Evolutionary conservation across 2,329 filamentous ascomycete genomes (phyloP).

Genomic region (Amylocarpus encephaloides): DNA sequence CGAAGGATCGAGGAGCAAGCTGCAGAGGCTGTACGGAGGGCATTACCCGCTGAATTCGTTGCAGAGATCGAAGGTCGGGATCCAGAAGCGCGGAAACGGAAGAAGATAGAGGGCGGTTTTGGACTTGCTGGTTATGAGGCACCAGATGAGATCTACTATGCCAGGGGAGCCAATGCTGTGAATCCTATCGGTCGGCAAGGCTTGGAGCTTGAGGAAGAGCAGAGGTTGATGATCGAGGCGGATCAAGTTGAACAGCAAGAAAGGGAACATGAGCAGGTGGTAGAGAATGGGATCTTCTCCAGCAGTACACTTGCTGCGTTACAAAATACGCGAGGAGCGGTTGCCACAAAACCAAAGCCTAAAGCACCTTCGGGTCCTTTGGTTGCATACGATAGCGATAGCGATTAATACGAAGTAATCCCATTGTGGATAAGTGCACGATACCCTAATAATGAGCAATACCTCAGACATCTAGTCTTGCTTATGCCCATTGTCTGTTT

Average conservation of each 20-base stretch:
- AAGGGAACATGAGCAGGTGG: conserved; percentile 30
- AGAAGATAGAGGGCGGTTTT: conserved; percentile 84
- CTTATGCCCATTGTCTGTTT: too few relatives aligned
- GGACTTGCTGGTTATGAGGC: conserved; percentile 74
- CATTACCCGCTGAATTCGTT: conserved; percentile 82
- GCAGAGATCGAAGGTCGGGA: conserved; percentile 91
- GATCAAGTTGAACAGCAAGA: conserved; percentile 32
- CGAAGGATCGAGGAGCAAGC: conserved; percentile 89
- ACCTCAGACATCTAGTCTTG: too few relatives aligned
- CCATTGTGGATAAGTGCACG: neutral
- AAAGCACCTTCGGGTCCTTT: conserved; percentile 60
- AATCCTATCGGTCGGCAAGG: conserved; percentile 53
- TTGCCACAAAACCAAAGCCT: conserved; percentile 44
- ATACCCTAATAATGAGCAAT: too few relatives aligned
- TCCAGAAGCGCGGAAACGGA: conserved; percentile 76
- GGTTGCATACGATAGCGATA: conserved; percentile 86
- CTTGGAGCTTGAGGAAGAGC: conserved; percentile 57
- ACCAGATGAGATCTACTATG: conserved; percentile 90
- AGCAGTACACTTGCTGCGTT: conserved; percentile 75
- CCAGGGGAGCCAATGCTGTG: conserved; percentile 64
- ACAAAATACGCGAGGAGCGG: conserved; percentile 49
- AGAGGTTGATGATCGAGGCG: conserved; percentile 48
- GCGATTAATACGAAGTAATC: conserved; percentile 54
- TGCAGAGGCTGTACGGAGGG: conserved; percentile 83
- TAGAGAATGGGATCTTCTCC: conserved; percentile 66